Percentiles rank a stretch among this genome's conserved stretches.
These are phyloP conservation scores for Fusarium sp. DNA, from an alignment of 2,329 filamentous ascomycete species.

Conservation along the genomic window DNA sequence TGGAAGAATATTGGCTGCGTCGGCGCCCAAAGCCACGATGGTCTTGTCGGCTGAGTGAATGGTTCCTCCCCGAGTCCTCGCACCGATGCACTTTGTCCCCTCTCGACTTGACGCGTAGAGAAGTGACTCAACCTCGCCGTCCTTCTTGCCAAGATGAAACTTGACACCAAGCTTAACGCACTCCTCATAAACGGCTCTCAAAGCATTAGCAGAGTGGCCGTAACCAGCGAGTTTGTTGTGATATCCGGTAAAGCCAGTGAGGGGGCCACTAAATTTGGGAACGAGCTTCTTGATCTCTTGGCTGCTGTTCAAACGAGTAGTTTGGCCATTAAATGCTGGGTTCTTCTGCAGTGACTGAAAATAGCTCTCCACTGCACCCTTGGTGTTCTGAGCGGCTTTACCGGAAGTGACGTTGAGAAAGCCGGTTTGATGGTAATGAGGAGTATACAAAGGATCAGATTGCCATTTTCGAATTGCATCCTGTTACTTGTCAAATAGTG, in stretches of 20 bases:
- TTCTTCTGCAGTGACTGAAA: constrained; percentile 28
- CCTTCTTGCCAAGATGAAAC: constrained; percentile 8
- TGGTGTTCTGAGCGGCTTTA: constrained; percentile 21
- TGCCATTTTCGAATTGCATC: constrained; percentile 31
- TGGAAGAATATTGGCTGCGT: constrained; percentile 19
- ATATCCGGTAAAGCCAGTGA: constrained; percentile 21
- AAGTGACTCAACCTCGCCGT: constrained; percentile 30
- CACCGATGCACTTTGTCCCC: constrained; percentile 22
- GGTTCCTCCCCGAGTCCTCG: constrained; percentile 4
- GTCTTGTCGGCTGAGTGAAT: constrained; percentile 32
- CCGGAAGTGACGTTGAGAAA: constrained; percentile 34
- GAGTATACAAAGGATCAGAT: constrained; percentile 22
- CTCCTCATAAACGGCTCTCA: constrained; percentile 24
- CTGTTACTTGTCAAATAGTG: not conserved
- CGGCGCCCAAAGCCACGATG: constrained; percentile 17
- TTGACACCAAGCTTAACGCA: constrained; percentile 29
- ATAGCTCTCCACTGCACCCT: constrained; percentile 24
- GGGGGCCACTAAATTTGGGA: constrained; percentile 21
- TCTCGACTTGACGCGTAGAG: constrained; percentile 19
- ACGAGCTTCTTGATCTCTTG: constrained; percentile 27
- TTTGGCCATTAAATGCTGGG: constrained; percentile 25
- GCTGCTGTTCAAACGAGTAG: constrained; percentile 6
- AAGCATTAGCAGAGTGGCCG: constrained; percentile 25
- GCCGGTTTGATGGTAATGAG: constrained; percentile 30
- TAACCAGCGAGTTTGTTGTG: constrained; percentile 32